These are phyloP conservation scores for Podospora appendiculata DNA, from an alignment of 495 filamentous ascomycete species.

Conservation along the genomic window DNA sequence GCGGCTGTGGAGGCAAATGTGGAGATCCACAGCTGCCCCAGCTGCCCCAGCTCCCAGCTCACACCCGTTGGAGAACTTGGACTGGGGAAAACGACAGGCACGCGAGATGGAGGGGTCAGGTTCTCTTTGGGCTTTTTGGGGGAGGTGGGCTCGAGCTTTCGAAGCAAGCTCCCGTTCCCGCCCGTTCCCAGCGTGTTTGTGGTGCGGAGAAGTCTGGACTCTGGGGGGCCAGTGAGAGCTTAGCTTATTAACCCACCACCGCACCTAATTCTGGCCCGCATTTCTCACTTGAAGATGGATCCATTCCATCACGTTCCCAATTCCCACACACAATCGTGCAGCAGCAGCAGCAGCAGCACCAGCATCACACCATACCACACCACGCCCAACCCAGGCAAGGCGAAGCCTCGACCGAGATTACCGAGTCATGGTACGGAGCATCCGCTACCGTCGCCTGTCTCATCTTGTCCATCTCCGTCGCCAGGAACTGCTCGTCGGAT, in stretches of 20 bases:
- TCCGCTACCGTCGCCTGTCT: conserved; percentile 12
- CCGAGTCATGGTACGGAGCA: conserved; percentile 9
- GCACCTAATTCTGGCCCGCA: no score
- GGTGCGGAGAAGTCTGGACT: neutral
- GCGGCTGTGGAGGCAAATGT: conserved; percentile 6
- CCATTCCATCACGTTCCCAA: no score
- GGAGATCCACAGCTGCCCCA: neutral
- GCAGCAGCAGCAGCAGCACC: no score
- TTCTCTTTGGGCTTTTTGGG: conserved; percentile 1
- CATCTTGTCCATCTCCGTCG: neutral
- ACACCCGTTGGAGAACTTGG: conserved; percentile 9
- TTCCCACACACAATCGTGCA: no score
- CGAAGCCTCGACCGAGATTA: neutral
- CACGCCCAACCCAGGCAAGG: neutral
- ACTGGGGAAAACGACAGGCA: conserved; percentile 3
- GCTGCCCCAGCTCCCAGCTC: neutral
- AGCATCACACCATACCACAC: no score
- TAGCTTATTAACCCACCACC: no score
- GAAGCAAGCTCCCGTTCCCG: neutral
- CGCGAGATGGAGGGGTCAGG: conserved; percentile 1
- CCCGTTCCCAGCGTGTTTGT: neutral
- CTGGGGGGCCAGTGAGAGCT: no score
- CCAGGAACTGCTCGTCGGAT: no score
- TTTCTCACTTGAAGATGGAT: no score
- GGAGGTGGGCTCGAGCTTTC: neutral